Base-by-base conservation (phyloP, 768 basidiomycete species). In the Royoungia palumana region DNA sequence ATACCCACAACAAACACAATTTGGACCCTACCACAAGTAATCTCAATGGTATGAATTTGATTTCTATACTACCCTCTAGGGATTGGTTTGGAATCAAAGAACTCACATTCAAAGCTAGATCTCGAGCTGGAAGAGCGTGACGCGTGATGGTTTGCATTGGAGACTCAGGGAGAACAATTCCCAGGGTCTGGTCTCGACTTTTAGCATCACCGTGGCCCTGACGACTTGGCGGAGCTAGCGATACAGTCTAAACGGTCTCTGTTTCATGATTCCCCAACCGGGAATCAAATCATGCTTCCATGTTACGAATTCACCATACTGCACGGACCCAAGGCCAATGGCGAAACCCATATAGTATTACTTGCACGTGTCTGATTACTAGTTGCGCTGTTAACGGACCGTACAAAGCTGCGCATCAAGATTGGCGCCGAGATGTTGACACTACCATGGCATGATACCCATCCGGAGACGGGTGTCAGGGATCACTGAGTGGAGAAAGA, bases 361-460 rank as follows among this genome's bases (percentile, higher is more conserved):
- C 46, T 21, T 22, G 25, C 36, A 39, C 47, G 47, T 58, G 51
- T 14, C 22, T 27, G 28, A 21, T n/a, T n/a, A n/a, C 17, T 17
- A 14, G 37, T 30, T 38, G 39, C 34, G 46, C 39, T 45, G 32
- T 34, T 40, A 45, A 46, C 39, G 46, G 42, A 44, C 32, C 12
- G 11, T 38, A 8, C 35, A 37, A 41, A 12, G 35, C 41, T 49
- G 40, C 45, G n/a, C 35, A 41, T 16, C 41, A 19, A 53, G 57
- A 63, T 50, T 54, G 48, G 50, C 50, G 44, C 54, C 44, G 46
- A 47, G 60, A 62, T 59, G 16, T 17, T 13, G 25, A 12, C 14
- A 6, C 3, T 13, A 14, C 27, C 9, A 25, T 7, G n/a, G n/a
- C n/a, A n/a, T n/a, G n/a, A n/a, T 19, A 28, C 44, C 8, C 14